A percentile compares a stretch with the other conserved stretches of the same genome.
phyloP scores from a whole-genome alignment of 2,329 filamentous ascomycete genomes.

The Neopestalotiopsis sp. region DNA sequence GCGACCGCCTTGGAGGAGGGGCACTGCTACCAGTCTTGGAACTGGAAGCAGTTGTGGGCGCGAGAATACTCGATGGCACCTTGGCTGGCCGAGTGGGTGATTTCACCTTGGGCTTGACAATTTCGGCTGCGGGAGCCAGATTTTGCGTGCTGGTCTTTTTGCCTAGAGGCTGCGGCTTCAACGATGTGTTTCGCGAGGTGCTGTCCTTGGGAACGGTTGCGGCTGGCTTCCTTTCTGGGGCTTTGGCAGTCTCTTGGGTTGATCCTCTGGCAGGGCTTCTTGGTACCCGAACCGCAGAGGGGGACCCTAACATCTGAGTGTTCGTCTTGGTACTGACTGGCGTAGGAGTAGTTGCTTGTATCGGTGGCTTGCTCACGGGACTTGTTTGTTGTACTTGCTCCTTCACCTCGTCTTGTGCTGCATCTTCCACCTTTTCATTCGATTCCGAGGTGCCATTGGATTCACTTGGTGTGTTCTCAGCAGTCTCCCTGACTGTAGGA shows the following conservation, averaged over 20 bases:
- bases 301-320: conserved; percentile 42
- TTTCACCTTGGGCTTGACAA: conserved; percentile 65
- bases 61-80: conserved; percentile 69
- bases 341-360: conserved; percentile 27
- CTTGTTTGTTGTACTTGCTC: conserved; percentile 35
- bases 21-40: conserved; percentile 58
- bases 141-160: conserved; percentile 52
- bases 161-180: conserved; percentile 37
- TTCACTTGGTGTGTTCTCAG: conserved; percentile 20
- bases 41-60: conserved; percentile 72
- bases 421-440: conserved; percentile 21
- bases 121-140: conserved; percentile 44
- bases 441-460: conserved; percentile 6
- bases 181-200: conserved; percentile 35
- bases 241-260: conserved; percentile 28
- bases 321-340: conserved; percentile 36
- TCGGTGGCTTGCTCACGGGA: conserved; percentile 26
- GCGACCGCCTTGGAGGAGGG: conserved; percentile 42
- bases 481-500: conserved; percentile 33
- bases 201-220: conserved; percentile 36
- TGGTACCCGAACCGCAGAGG: conserved; percentile 42
- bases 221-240: conserved; percentile 41
- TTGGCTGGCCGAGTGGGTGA: conserved; percentile 73
- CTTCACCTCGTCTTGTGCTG: not conserved
- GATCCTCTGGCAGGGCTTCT: conserved; percentile 37